Base-by-base conservation (phyloP, 805 yeast species). In the Nakazawaea wyomingensis region DNA sequence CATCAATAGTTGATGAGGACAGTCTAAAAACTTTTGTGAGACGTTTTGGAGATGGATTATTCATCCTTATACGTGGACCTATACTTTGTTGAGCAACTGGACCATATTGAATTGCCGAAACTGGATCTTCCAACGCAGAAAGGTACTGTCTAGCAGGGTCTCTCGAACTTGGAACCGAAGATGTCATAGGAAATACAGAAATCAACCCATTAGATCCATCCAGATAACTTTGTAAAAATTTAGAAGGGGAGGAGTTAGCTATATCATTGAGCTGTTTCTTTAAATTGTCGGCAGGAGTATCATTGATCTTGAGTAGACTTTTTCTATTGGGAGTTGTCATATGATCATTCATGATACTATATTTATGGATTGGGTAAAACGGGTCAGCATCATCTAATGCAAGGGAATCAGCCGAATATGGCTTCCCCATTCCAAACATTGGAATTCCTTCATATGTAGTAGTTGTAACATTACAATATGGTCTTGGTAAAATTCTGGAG, bases 141-240 rank as follows among this genome's bases (percentile, higher is more conserved):
- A 18, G 5, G 4, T 22, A 21, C 5, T 35, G 17, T 14, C 24
- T 35, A 5, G 30, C 21, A 19, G 11, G 24, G 11, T 35, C 38
- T 17, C 30, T 35, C 5, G 38, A 35, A 14, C 30, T 24, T 3
- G 38, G 20, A 9, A 24, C 20, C 7, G 44, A 21, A 13, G 39
- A 35, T 7, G 34, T 26, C 18, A 19, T 9, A 9, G 27, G 39
- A 10, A 35, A 19, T 9, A 35, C 19, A 17, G 37, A 30, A 5
- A 40, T 34, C 5, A 41, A 17, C 4, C 39, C 30, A 16, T 17
- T 42, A 4, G 45, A 42, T 5, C 40, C 37, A 26, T 42, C 41
- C 29, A 26, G 40, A n/a, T 42, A 42, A 18, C 16, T 31, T 19
- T 36, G 34, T 5, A 42, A 34, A 19, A 42, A 36, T 13, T 19